Base-by-base conservation (phyloP, 1,284 basidiomycete species). In the Apiotrichum domesticum region DNA sequence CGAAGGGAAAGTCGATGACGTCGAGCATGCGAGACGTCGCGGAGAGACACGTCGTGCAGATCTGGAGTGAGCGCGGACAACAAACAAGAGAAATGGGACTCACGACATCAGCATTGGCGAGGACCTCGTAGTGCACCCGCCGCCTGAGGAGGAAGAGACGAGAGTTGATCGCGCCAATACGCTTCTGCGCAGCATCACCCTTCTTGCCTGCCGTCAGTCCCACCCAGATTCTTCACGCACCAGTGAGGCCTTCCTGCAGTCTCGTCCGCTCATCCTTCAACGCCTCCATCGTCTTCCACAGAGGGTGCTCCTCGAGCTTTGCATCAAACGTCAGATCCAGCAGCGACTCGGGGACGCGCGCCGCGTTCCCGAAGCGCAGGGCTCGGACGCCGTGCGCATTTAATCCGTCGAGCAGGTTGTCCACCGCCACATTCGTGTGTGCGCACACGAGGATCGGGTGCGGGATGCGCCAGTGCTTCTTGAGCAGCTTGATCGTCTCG, bases 341-440 rank as follows among this genome's bases (percentile, higher is more conserved):
- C 4, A 91, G 77, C 10, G 83, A 80, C 0, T 80, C 72, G 39
- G 83, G 82, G 35, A 88, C 83, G 49, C 82, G 82, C n/a, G 82
- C 82, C 2, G 79, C 79, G 40, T 81, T 83, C 3, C 90, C 90
- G 10, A 90, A 80, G 1, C 93, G 87, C 4, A 95, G 77, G 0
- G 90, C 87, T 54, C 84, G 84, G 50, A 95, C 74, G 0, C 86
- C 85, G 1, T 70, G 81, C 77, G 46, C 63, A 46, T 40, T 74
- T 66, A 58, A 80, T 0, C 87, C 87, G 66, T 88, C 85, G 37
- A 93, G 84, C 7, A 97, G 82, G 64, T 96, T 91, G 72, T 97
- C 92, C n/a, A 95, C 90, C 0, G 94, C 92, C 32, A 86, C 88
- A 64, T 97, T 95, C 41, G 94, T 97, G 70, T 90, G 94, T 0